Evolutionary conservation across 163 green algal species (phyloP), one percentile per base, ranked within the genome.

Genomic region (Scenedesmus sp.): DNA sequence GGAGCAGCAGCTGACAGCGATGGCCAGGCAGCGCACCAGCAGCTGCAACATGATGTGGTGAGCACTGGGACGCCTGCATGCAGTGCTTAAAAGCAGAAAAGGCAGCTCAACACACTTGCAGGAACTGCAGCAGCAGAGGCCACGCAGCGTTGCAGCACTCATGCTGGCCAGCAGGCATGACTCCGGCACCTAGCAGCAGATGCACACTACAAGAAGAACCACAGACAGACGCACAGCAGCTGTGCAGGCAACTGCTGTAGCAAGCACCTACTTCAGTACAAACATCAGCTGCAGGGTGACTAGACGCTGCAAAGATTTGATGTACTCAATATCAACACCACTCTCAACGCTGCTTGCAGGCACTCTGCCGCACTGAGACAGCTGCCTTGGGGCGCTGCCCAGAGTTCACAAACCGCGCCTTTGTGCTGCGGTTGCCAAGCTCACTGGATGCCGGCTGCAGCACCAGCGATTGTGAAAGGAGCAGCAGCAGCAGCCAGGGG

Each of bases 361-460:
- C 20, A 88, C 6, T 59, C 23, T 88, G 84, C 0, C 93, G 95
- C 59, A 97, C 95, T 7, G 95, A 97, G 81, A 97, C 94, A 7
- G 88, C 79, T 0, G 90, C 88, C 13, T 46, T 94, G 77, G 93
- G 88, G 88, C 34, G 77, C 67, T 94, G 60, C 56, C 95, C 95
- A 73, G 94, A 95, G 60, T 97, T 97, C 90, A 70, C 90, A 7
- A 94, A 93, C 85, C 88, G 82, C 16, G 84, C 90, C 4, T 94
- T 97, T 23, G 82, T 97, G 59, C 82, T 97, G 92, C 91, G 91
- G 8, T 84, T 96, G 60, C 91, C 91, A 2, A 62, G 88, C 46
- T 77, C 92, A 0, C 84, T 96, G 86, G 86, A 82, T 56, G 86
- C 59, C 89, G 52, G 59, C 57, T 12, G 16, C 57, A 64, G 23